Evolutionary conservation across 345 rosid species (phyloP).

Genomic region (Cardamine chenopodiifolia): DNA sequence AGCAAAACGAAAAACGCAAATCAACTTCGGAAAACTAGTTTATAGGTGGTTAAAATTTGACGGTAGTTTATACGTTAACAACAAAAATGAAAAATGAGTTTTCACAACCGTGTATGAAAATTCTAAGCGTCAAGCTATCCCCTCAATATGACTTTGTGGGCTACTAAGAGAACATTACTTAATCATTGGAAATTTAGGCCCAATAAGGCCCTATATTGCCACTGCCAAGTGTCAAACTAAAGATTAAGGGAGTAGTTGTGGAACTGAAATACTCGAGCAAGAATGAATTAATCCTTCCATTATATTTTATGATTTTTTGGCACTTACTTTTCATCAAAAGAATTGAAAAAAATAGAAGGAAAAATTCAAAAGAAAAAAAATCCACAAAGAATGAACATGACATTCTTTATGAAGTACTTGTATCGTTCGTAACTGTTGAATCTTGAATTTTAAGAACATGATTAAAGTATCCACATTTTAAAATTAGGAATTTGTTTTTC

Average conservation of each 20-base stretch:
- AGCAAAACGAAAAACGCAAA: not conserved
- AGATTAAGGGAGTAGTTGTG: not conserved
- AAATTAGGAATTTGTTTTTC: not conserved
- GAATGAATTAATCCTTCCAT: slow-evolving; percentile 5
- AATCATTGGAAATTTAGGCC: not conserved
- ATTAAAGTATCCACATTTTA: not conserved
- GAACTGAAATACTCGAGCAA: slow-evolving; percentile 14
- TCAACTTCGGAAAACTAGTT: not conserved
- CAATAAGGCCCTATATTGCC: not conserved
- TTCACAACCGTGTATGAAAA: slow-evolving; percentile 10
- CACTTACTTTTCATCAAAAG: not conserved
- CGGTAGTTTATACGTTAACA: slow-evolving; percentile 21
- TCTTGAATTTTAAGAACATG: too few species aligned
- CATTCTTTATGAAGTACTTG: too few species aligned
- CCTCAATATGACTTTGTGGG: not conserved
- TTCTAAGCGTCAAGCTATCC: slow-evolving; percentile 11
- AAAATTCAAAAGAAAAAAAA: too few species aligned
- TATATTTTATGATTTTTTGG: not conserved
- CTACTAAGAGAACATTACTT: slow-evolving; percentile 4
- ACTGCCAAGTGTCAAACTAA: not conserved
- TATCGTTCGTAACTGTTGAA: not conserved
- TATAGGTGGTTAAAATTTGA: not conserved
- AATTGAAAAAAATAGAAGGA: too few species aligned
- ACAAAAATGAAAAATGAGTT: slow-evolving; percentile 18
- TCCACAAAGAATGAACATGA: not conserved